Conservation (phyloP, 768 basidiomycete genomes). For the Tremella yokohamensis region DNA sequence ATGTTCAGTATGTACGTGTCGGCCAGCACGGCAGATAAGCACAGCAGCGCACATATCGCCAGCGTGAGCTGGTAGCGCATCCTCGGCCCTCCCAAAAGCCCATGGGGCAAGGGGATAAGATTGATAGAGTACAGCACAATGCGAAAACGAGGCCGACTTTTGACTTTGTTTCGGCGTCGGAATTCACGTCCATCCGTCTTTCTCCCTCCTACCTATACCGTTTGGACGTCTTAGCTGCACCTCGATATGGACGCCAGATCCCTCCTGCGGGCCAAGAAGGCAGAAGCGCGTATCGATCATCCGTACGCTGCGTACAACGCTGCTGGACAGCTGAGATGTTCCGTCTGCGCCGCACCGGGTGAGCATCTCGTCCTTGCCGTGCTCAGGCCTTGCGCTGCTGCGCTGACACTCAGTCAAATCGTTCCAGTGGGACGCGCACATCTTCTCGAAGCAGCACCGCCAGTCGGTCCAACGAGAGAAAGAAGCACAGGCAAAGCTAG, state of each 20-base stretch:
- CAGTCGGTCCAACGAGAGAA: conserved; percentile 43
- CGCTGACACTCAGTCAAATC: conserved; percentile 25
- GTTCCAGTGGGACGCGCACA: conserved; percentile 46
- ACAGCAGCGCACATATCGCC: too few relatives aligned
- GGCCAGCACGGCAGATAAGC: background rate
- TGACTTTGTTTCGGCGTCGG: too few relatives aligned
- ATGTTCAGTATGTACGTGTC: conserved; percentile 2
- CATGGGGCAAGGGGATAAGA: too few relatives aligned
- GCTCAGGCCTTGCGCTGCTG: background rate
- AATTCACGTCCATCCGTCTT: background rate
- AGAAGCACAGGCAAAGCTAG: conserved; percentile 18
- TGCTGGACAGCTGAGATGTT: conserved; percentile 42
- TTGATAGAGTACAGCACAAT: too few relatives aligned
- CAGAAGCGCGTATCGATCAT: conserved; percentile 41
- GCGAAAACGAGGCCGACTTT: too few relatives aligned
- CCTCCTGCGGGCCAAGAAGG: conserved; percentile 47
- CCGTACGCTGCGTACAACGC: conserved; percentile 42
- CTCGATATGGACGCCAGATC: conserved; percentile 44
- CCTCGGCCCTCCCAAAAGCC: too few relatives aligned
- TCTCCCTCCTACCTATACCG: background rate
- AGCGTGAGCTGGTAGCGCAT: too few relatives aligned
- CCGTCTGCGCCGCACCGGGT: conserved; percentile 47
- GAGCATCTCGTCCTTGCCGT: conserved; percentile 1
- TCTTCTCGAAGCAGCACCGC: conserved; percentile 47
- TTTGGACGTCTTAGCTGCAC: background rate